These are phyloP conservation scores for Blastosporella zonata DNA, from an alignment of 1,284 basidiomycete species.

Conservation along the genomic window DNA sequence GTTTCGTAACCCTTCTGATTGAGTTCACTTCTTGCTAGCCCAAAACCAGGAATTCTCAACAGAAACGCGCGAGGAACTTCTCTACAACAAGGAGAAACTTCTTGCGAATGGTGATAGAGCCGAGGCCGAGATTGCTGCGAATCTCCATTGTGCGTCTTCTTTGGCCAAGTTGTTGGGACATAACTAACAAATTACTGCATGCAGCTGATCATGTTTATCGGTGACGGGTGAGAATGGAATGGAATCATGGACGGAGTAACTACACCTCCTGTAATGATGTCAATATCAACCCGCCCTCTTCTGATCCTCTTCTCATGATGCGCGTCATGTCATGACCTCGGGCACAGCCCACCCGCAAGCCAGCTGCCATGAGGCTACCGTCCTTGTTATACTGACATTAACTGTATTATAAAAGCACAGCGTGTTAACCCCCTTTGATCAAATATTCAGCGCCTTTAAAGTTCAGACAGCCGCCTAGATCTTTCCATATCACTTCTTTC, in stretches of 20 bases:
- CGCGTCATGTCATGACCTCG: constrained; percentile 18
- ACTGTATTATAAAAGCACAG: constrained; percentile 5
- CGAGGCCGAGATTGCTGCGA: constrained; percentile 96
- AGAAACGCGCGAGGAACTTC: constrained; percentile 95
- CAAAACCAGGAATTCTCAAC: constrained; percentile 97
- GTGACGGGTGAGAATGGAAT: constrained; percentile 29
- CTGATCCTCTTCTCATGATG: constrained; percentile 1
- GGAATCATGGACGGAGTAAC: constrained; percentile 17
- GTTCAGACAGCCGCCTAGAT: not conserved
- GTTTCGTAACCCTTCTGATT: constrained; percentile 10
- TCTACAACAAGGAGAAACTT: constrained; percentile 99
- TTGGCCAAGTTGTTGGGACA: constrained; percentile 14
- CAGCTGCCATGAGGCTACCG: constrained; percentile 6
- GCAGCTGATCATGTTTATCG: constrained; percentile 45
- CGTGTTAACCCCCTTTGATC: not conserved
- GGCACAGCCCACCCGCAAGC: not conserved
- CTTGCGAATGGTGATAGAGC: constrained; percentile 94
- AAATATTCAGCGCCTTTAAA: constrained; percentile 2
- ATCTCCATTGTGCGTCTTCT: constrained; percentile 68
- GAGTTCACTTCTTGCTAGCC: constrained; percentile 44
- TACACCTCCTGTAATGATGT: constrained; percentile 14
- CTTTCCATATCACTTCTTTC: constrained; percentile 10
- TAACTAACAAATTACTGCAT: constrained; percentile 13
- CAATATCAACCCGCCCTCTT: constrained; percentile 14
- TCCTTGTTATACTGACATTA: not conserved